Percentiles rank a stretch among this genome's conserved stretches.
Evolutionary conservation across 768 basidiomycete species (phyloP).

Genomic region (Mycena pura): DNA sequence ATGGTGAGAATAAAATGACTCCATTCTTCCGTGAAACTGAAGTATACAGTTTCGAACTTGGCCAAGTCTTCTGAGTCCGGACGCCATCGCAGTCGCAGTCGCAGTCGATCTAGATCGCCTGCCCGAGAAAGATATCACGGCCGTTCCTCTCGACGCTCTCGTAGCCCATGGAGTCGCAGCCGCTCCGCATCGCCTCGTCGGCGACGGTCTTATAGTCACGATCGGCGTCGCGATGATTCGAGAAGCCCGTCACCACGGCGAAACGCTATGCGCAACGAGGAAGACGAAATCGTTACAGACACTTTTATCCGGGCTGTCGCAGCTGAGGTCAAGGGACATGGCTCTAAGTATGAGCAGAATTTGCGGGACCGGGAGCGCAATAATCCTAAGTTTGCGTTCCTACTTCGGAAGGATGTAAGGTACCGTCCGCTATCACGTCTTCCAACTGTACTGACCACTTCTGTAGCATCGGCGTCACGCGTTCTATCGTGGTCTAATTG

Average conservation of each 20-base stretch:
- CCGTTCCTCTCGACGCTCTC: constrained; percentile 52
- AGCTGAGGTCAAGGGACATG: constrained; percentile 83
- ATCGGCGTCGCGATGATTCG: constrained; percentile 55
- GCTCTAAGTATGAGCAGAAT: constrained; percentile 73
- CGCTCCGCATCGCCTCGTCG: constrained; percentile 53
- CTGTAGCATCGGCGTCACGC: constrained; percentile 73
- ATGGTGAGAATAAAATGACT: constrained; percentile 75
- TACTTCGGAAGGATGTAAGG: constrained; percentile 64
- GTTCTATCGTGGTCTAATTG: constrained; percentile 73
- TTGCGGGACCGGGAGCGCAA: constrained; percentile 77
- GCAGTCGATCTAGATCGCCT: constrained; percentile 46
- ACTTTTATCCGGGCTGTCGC: constrained; percentile 89
- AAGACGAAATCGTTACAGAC: constrained; percentile 77
- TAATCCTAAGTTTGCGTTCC: constrained; percentile 85
- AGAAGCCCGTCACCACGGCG: constrained; percentile 58
- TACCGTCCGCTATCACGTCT: background rate
- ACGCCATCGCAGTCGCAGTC: constrained; percentile 45
- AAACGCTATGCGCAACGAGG: constrained; percentile 51
- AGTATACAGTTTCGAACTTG: constrained; percentile 17
- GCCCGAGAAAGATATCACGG: constrained; percentile 38
- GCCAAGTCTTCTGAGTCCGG: constrained; percentile 26
- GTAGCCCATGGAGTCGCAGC: constrained; percentile 52
- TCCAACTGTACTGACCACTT: background rate
- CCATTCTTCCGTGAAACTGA: no score
- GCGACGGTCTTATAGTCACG: constrained; percentile 50